phyloP scores from a whole-genome alignment of 2,329 filamentous ascomycete genomes.

The Penicillium olsonii region DNA sequence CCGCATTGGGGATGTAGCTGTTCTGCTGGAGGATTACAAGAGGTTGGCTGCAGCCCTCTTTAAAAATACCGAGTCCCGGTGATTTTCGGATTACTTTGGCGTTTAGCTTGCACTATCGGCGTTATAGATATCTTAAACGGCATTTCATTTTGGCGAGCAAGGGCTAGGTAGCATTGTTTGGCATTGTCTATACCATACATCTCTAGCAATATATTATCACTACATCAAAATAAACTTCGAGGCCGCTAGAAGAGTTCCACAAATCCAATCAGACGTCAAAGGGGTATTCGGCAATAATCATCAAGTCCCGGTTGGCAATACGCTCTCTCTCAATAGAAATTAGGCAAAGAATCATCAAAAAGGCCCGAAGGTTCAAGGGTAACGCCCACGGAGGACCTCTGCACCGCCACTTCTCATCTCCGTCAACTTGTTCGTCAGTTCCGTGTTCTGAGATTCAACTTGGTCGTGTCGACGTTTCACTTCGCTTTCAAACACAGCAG shows the following conservation, averaged over 20 bases:
- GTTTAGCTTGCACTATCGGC: constrained; percentile 12
- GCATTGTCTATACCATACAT: constrained; percentile 19
- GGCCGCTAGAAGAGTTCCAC: not conserved
- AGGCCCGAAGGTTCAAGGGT: constrained; percentile 23
- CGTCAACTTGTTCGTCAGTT: constrained; percentile 52
- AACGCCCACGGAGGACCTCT: constrained; percentile 51
- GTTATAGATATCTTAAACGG: constrained; percentile 13
- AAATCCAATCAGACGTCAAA: not conserved
- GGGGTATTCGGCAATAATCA: constrained; percentile 19
- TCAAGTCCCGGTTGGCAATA: not conserved
- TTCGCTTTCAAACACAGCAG: constrained; percentile 56
- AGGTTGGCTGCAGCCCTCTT: constrained; percentile 67
- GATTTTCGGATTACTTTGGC: not conserved
- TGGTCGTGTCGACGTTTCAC: constrained; percentile 55
- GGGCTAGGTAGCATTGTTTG: constrained; percentile 11
- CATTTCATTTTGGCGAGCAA: constrained; percentile 8
- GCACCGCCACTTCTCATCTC: constrained; percentile 58
- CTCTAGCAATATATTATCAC: constrained; percentile 2
- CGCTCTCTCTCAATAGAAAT: not conserved
- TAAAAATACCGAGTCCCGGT: constrained; percentile 39
- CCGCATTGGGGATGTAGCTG: constrained; percentile 70
- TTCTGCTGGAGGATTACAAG: constrained; percentile 73
- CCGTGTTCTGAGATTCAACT: constrained; percentile 51
- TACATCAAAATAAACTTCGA: not conserved
- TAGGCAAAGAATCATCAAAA: not conserved